A percentile compares a stretch with the other conserved stretches of the same genome.
Conservation (phyloP, 768 basidiomycete species). For the Chalciporus pseudorubinellus region DNA sequence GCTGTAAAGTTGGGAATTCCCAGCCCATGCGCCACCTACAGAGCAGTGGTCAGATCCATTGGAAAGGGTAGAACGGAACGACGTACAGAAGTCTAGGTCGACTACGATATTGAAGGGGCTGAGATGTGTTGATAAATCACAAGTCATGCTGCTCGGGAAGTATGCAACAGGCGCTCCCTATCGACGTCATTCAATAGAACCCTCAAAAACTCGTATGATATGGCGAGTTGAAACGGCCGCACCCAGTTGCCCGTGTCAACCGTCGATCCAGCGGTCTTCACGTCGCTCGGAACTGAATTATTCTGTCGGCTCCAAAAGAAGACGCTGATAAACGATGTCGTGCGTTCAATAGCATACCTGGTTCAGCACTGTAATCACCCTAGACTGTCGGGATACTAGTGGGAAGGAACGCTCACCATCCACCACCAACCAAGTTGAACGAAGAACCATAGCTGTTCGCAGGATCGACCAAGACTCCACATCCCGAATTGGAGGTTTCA, state of each 20-base stretch:
- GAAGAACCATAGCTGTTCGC: constrained; percentile 31
- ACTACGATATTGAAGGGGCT: constrained; percentile 62
- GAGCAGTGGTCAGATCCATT: not conserved
- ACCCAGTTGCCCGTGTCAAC: constrained; percentile 28
- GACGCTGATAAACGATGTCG: constrained; percentile 33
- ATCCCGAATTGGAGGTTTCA: constrained; percentile 29
- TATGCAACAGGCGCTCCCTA: constrained; percentile 59
- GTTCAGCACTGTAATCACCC: not conserved
- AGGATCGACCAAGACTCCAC: constrained; percentile 29
- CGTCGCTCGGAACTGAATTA: constrained; percentile 31
- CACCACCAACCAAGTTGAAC: constrained; percentile 37
- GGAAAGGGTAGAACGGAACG: not conserved
- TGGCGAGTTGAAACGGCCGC: not conserved
- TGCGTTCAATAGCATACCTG: constrained; percentile 40
- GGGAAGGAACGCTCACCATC: constrained; percentile 25
- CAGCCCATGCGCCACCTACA: constrained; percentile 30
- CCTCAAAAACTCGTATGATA: not conserved
- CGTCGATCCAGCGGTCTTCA: constrained; percentile 21
- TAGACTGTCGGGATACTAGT: not conserved
- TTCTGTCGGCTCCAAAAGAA: constrained; percentile 40
- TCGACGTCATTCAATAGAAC: not conserved
- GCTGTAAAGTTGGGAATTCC: constrained; percentile 15
- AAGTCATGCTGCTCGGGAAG: constrained; percentile 55
- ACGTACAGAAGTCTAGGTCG: constrained; percentile 39
- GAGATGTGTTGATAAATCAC: constrained; percentile 55